These are phyloP conservation scores for Fusarium bulbicola DNA, from an alignment of 2,329 filamentous ascomycete genomes.

Conservation along the genomic window DNA sequence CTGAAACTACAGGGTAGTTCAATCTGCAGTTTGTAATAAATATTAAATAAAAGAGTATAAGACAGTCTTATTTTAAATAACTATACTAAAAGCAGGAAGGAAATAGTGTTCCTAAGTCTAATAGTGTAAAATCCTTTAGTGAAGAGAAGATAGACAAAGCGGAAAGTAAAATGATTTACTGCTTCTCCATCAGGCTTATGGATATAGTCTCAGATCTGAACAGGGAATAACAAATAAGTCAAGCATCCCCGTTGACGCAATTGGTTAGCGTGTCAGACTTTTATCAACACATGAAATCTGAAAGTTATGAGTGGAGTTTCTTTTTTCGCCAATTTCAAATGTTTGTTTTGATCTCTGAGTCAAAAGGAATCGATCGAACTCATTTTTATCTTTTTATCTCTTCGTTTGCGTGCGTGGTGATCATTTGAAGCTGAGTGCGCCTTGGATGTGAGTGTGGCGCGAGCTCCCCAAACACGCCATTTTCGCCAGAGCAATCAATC, in stretches of 20 bases:
- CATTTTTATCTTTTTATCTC: fast-evolving
- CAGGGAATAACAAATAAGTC: fast-evolving
- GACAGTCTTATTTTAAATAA: fast-evolving
- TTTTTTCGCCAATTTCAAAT: neutral
- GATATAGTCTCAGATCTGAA: fast-evolving
- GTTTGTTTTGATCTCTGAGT: fast-evolving
- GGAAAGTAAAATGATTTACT: fast-evolving
- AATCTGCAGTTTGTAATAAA: fast-evolving
- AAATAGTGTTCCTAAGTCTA: no score
- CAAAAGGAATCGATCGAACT: fast-evolving
- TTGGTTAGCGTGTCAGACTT: constrained; percentile 32
- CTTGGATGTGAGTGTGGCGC: neutral
- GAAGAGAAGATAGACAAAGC: fast-evolving
- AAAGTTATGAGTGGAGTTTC: constrained; percentile 3
- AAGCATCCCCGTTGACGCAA: constrained; percentile 14
- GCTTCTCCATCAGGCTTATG: fast-evolving
- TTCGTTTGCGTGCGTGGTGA: neutral
- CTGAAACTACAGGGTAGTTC: neutral
- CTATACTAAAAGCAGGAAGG: no score
- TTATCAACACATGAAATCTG: constrained; percentile 15
- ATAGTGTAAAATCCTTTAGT: no score
- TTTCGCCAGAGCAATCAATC: neutral
- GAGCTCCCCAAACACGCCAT: neutral
- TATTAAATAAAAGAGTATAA: fast-evolving
- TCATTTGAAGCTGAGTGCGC: neutral